Percentiles rank a stretch among this genome's conserved stretches.
These are phyloP conservation scores for Saccharum hybrid DNA, from an alignment of 202 grass and related monocot species.

Conservation along the genomic window DNA sequence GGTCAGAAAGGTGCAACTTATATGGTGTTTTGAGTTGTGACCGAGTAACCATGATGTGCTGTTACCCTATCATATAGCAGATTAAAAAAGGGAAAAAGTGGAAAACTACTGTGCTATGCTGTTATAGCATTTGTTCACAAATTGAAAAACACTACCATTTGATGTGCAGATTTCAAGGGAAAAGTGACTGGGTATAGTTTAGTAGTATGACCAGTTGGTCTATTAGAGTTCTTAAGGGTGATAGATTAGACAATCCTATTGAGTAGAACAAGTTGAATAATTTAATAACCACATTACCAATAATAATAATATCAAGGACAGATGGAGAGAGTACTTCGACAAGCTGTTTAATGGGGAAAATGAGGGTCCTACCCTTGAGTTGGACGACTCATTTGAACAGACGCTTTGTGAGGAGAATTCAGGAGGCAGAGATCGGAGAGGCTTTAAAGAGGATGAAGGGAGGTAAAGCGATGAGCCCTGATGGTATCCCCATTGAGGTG, in stretches of 20 bases:
- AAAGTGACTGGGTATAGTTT: neutral
- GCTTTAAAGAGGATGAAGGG: no score
- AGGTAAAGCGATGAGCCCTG: no score
- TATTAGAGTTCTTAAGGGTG: neutral
- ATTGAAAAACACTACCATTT: neutral
- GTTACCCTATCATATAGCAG: neutral
- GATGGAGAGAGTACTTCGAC: no score
- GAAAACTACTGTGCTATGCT: neutral
- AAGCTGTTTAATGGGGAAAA: no score
- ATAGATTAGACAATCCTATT: neutral
- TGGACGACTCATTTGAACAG: no score
- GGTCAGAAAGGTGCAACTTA: neutral
- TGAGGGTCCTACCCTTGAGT: no score
- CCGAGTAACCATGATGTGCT: neutral
- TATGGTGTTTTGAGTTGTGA: neutral
- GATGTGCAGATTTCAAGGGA: neutral
- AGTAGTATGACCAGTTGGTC: neutral
- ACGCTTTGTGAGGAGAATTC: no score
- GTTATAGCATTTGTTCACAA: constrained; percentile 22
- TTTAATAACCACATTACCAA: neutral
- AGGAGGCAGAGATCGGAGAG: no score
- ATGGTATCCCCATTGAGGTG: no score
- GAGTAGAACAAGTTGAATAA: neutral
- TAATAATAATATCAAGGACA: no score
- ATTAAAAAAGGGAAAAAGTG: neutral